A percentile compares a stretch with the other conserved stretches of the same genome.
Evolutionary conservation across 495 filamentous ascomycete species (phyloP).

Genomic region (Penicillium fimorum): DNA sequence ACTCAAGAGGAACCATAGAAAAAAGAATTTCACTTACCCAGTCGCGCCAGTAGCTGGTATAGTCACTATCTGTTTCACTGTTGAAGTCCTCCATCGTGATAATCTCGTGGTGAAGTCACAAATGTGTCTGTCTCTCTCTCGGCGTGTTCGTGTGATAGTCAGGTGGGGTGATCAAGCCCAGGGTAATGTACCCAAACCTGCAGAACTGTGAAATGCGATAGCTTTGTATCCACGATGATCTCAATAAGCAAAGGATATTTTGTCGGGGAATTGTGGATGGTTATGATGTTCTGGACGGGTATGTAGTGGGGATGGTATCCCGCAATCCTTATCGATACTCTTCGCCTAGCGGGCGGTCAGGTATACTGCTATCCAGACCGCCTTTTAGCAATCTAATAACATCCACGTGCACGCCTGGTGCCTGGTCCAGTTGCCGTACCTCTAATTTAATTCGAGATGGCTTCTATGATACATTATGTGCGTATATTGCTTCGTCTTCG

Average conservation of each 20-base stretch:
- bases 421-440: no score
- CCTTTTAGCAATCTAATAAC: not conserved
- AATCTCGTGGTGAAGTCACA: no score
- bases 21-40: constrained; percentile 68
- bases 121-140: not conserved
- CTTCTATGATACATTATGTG: no score
- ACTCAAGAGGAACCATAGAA: not conserved
- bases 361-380: constrained; percentile 1
- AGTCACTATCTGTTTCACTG: constrained; percentile 97
- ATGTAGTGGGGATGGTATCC: not conserved
- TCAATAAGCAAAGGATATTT: not conserved
- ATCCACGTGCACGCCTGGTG: not conserved
- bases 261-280: not conserved
- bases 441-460: no score
- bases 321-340: constrained; percentile 9
- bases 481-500: no score
- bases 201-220: constrained; percentile 19
- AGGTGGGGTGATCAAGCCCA: constrained; percentile 36
- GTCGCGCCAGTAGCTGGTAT: constrained; percentile 98
- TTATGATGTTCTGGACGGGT: not conserved
- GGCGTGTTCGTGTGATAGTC: constrained; percentile 17
- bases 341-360: constrained; percentile 10
- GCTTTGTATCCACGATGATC: not conserved
- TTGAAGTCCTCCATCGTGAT: constrained; percentile 82
- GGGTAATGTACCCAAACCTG: constrained; percentile 31